Conservation (phyloP, 1,284 basidiomycete species). For the Sphaerobolus stellatus region DNA sequence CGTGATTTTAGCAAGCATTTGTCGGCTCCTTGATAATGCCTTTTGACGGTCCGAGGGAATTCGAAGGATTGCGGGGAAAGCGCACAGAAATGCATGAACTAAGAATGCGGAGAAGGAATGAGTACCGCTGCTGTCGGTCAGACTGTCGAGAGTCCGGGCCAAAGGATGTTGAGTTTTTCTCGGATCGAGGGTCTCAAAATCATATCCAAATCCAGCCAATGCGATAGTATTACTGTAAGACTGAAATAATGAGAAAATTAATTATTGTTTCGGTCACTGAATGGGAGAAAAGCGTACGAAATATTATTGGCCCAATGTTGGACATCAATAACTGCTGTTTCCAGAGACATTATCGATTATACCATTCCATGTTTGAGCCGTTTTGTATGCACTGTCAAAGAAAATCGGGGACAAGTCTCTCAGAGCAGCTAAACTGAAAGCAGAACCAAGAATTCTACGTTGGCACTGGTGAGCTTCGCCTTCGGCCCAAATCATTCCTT, state of each 20-base stretch:
- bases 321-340: constrained; percentile 16
- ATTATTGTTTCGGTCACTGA: neutral
- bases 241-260: constrained; percentile 13
- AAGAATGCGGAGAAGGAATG: constrained; percentile 17
- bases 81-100: constrained; percentile 13
- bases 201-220: constrained; percentile 19
- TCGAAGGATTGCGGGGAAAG: constrained; percentile 14
- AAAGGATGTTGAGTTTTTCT: constrained; percentile 11
- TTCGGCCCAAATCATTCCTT: constrained; percentile 38
- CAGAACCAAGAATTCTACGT: constrained; percentile 31
- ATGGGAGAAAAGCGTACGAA: constrained; percentile 3
- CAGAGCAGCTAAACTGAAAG: constrained; percentile 25
- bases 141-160: constrained; percentile 15
- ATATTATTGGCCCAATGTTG: constrained; percentile 19
- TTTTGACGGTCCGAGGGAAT: constrained; percentile 15
- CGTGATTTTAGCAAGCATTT: constrained; percentile 10
- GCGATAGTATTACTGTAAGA: constrained; percentile 24
- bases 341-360: constrained; percentile 7
- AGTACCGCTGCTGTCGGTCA: constrained; percentile 17
- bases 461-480: constrained; percentile 35
- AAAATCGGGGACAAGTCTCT: constrained; percentile 14
- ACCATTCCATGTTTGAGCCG: constrained; percentile 6
- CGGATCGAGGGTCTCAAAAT: constrained; percentile 16
- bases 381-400: constrained; percentile 13
- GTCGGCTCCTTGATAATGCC: constrained; percentile 11